These are phyloP conservation scores for Paecilomyces formosus DNA, from an alignment of 2,329 filamentous ascomycete species.

Conservation along the genomic window DNA sequence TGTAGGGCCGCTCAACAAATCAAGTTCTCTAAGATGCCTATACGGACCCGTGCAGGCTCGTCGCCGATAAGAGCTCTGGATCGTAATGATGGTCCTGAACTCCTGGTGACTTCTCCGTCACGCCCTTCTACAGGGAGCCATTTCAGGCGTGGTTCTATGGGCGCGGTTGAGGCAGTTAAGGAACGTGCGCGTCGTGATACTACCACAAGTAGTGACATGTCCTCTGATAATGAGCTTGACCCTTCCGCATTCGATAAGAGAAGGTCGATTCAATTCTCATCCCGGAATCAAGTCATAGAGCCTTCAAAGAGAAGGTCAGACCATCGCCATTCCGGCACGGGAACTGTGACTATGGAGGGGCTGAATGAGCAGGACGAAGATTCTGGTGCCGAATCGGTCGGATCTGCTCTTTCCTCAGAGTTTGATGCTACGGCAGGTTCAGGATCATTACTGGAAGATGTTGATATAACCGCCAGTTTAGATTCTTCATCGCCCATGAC, in stretches of 20 bases:
- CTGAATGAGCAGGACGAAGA: slow-evolving; percentile 37
- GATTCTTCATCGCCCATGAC: slow-evolving; percentile 45
- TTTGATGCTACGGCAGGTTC: slow-evolving; percentile 50
- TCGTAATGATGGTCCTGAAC: slow-evolving; percentile 37
- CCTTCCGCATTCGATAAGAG: slow-evolving; percentile 43
- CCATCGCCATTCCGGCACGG: slow-evolving; percentile 17
- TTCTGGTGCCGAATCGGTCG: slow-evolving; percentile 42
- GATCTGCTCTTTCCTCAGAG: slow-evolving; percentile 45
- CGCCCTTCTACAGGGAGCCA: slow-evolving; percentile 39
- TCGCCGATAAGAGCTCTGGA: slow-evolving; percentile 64
- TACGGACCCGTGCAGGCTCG: slow-evolving; percentile 76
- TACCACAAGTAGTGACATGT: slow-evolving; percentile 59
- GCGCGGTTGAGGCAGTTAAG: slow-evolving; percentile 47
- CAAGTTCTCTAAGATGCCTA: slow-evolving; percentile 92
- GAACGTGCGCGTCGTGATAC: slow-evolving; percentile 53
- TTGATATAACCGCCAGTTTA: slow-evolving; percentile 35
- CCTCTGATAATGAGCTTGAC: slow-evolving; percentile 57
- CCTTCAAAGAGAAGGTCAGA: slow-evolving; percentile 19
- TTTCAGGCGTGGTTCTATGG: slow-evolving; percentile 49
- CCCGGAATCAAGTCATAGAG: slow-evolving; percentile 27
- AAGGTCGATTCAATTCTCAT: slow-evolving; percentile 44
- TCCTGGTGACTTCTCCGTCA: slow-evolving; percentile 51
- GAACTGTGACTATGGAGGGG: slow-evolving; percentile 22
- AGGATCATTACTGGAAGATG: slow-evolving; percentile 48
- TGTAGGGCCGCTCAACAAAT: slow-evolving; percentile 75